phyloP scores from a whole-genome alignment of 1,139 yeast genomes.

The Protomyces macrosporus region DNA sequence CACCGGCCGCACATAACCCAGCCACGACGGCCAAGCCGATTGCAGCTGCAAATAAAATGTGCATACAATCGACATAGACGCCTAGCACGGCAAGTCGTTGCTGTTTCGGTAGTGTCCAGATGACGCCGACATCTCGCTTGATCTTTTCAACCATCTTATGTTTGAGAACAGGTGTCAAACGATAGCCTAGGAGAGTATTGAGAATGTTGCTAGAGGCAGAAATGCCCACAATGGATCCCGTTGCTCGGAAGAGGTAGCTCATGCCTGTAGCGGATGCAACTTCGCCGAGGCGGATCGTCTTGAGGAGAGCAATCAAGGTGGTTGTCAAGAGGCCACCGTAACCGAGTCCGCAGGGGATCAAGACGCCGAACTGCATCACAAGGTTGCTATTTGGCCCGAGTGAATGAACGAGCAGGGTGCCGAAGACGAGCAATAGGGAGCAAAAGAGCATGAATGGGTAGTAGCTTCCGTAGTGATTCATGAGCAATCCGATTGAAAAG shows the following conservation, averaged over 20 bases:
- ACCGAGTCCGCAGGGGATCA: slow-evolving; percentile 33
- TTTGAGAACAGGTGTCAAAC: neutral
- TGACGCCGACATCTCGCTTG: slow-evolving; percentile 12
- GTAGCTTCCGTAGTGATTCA: slow-evolving; percentile 59
- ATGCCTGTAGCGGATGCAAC: slow-evolving; percentile 33
- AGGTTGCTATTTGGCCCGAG: slow-evolving; percentile 28
- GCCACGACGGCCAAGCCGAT: neutral
- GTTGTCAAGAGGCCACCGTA: slow-evolving; percentile 26
- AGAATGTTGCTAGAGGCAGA: slow-evolving; percentile 12
- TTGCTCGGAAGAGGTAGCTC: slow-evolving; percentile 31
- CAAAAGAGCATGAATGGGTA: slow-evolving; percentile 7
- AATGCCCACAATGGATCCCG: slow-evolving; percentile 33
- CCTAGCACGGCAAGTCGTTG: slow-evolving; percentile 4
- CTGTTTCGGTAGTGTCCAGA: slow-evolving; percentile 2
- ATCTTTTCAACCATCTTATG: neutral
- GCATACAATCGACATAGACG: slow-evolving; percentile 15
- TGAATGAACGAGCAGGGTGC: slow-evolving; percentile 29
- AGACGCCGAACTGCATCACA: slow-evolving; percentile 27
- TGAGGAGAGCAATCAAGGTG: slow-evolving; percentile 21
- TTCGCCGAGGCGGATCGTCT: slow-evolving; percentile 22
- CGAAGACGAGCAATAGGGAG: slow-evolving; percentile 9
- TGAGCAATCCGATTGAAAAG: slow-evolving; percentile 30
- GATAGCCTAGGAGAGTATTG: slow-evolving; percentile 1
- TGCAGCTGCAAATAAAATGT: neutral
- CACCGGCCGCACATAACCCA: neutral